These are phyloP conservation scores for Catharanthus roseus DNA, from an alignment of 257 asterid species.

Conservation along the genomic window DNA sequence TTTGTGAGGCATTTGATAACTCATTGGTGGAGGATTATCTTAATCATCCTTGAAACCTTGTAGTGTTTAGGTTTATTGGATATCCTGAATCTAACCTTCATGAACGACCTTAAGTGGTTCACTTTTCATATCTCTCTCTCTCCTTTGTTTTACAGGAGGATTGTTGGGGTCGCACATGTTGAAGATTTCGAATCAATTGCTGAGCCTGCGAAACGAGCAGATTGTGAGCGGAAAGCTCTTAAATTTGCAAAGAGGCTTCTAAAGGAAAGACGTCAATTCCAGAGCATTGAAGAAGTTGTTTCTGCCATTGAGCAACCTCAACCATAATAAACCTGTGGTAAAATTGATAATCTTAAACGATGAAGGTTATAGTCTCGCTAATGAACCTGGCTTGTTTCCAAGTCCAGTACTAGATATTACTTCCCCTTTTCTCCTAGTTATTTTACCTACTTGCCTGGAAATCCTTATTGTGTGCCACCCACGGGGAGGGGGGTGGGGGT, in stretches of 20 bases:
- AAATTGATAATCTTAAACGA: not conserved
- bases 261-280: constrained; percentile 56
- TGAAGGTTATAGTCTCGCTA: not conserved
- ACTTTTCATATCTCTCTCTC: not conserved
- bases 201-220: constrained; percentile 60
- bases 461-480: not conserved
- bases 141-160: constrained; percentile 56
- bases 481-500: no score
- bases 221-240: constrained; percentile 80
- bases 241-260: constrained; percentile 63
- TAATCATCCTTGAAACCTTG: not conserved
- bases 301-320: constrained; percentile 46
- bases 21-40: not conserved
- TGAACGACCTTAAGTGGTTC: not conserved
- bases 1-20: not conserved
- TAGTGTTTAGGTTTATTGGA: not conserved
- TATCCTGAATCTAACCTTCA: not conserved
- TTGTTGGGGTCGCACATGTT: constrained; percentile 95
- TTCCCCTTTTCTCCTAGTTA: no score
- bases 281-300: constrained; percentile 58
- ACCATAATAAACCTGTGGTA: not conserved
- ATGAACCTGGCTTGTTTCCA: not conserved
- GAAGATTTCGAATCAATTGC: constrained; percentile 84
- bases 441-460: not conserved
- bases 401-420: not conserved